phyloP scores from a whole-genome alignment of 2,329 filamentous ascomycete species.

The Neonectria coccinea region DNA sequence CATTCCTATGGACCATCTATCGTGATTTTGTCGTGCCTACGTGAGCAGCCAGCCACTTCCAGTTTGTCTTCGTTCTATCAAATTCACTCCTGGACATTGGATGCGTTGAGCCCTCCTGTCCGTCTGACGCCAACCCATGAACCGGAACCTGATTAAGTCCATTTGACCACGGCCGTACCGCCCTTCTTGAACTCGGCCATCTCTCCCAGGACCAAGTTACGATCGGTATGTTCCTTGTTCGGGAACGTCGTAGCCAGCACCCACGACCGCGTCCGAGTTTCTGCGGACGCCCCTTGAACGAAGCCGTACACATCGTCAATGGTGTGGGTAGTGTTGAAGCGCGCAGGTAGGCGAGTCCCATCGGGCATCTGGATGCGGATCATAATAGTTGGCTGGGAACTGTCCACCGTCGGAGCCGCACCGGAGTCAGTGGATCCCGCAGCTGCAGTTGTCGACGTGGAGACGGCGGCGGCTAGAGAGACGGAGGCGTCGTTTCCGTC shows the following conservation, averaged over 20 bases:
- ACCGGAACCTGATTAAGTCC: constrained; percentile 47
- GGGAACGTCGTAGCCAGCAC: constrained; percentile 87
- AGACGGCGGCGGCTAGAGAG: constrained; percentile 30
- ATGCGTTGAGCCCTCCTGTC: constrained; percentile 12
- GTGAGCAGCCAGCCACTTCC: constrained; percentile 2
- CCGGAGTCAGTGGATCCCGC: constrained; percentile 49
- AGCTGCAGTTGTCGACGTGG: constrained; percentile 41
- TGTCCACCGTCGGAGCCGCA: constrained; percentile 62
- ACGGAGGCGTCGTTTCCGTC: constrained; percentile 46
- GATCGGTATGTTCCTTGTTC: constrained; percentile 82
- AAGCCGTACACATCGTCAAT: constrained; percentile 83
- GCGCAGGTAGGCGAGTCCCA: constrained; percentile 79
- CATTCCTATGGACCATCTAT: constrained; percentile 18
- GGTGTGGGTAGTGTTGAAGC: constrained; percentile 85
- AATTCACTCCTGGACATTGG: constrained; percentile 12
- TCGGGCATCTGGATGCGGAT: constrained; percentile 84
- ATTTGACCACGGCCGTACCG: constrained; percentile 74
- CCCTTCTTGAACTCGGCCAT: constrained; percentile 75
- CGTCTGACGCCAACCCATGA: constrained; percentile 33
- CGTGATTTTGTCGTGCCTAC: constrained; percentile 20
- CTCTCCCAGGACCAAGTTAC: constrained; percentile 67
- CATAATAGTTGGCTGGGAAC: constrained; percentile 74
- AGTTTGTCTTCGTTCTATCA: constrained; percentile 23
- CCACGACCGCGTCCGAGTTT: constrained; percentile 70
- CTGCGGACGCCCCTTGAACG: constrained; percentile 72